Conservation (phyloP, 768 basidiomycete genomes). For the Agrocybe praecox region DNA sequence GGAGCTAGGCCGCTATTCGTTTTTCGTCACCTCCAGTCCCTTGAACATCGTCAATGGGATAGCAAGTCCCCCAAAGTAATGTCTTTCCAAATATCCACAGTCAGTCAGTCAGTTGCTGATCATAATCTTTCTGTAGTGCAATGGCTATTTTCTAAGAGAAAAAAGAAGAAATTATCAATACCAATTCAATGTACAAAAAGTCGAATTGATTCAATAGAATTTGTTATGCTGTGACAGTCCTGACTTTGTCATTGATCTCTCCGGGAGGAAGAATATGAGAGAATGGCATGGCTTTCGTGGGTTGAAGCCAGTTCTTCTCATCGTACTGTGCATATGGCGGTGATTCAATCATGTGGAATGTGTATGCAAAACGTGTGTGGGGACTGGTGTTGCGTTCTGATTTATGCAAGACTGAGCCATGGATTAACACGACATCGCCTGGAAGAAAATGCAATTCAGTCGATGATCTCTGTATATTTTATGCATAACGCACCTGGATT, state of each 20-base stretch:
- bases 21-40: constrained; percentile 28
- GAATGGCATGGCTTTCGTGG: constrained; percentile 84
- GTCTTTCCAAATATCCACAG: not conserved
- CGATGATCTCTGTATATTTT: not conserved
- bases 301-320: constrained; percentile 94
- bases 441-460: not conserved
- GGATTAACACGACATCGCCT: constrained; percentile 94
- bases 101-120: not conserved
- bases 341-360: constrained; percentile 93
- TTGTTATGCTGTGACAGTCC: not conserved
- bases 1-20: constrained; percentile 21
- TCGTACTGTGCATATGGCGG: constrained; percentile 75
- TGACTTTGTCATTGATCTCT: constrained; percentile 20
- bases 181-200: not conserved
- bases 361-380: constrained; percentile 89
- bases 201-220: not conserved
- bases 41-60: constrained; percentile 26
- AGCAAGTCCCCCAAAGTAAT: constrained; percentile 27
- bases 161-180: not conserved
- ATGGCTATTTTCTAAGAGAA: constrained; percentile 12
- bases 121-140: constrained; percentile 3
- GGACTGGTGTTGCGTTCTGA: constrained; percentile 84
- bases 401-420: constrained; percentile 91
- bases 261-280: constrained; percentile 47
- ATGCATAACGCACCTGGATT: constrained; percentile 56